A percentile compares a stretch with the other conserved stretches of the same genome.
These are phyloP conservation scores for Capillidium heterosporum DNA, from an alignment of 371 early-diverging fungal species.

Conservation along the genomic window DNA sequence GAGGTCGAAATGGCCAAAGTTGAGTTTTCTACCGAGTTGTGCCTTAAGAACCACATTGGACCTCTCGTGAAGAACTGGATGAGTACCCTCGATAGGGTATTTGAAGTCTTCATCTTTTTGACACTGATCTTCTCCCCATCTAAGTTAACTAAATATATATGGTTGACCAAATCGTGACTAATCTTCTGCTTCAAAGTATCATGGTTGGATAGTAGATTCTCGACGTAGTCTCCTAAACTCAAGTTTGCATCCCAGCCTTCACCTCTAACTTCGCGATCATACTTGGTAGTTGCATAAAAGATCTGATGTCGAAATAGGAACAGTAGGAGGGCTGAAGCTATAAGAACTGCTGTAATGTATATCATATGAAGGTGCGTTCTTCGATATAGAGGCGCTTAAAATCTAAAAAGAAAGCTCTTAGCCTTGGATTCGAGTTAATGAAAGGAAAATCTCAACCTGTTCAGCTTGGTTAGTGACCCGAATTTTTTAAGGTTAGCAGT, in stretches of 20 bases:
- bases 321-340: too few species aligned
- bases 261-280: too few species aligned
- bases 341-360: too few species aligned
- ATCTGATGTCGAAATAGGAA: too few species aligned
- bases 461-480: too few species aligned
- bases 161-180: neutral
- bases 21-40: neutral
- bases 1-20: neutral
- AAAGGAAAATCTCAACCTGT: too few species aligned
- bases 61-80: neutral
- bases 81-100: neutral
- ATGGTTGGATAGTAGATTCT: neutral
- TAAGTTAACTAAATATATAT: neutral
- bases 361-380: too few species aligned
- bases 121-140: neutral
- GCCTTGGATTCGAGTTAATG: too few species aligned
- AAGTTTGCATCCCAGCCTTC: neutral
- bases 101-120: neutral
- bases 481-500: too few species aligned
- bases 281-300: too few species aligned
- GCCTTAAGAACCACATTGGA: neutral
- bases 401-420: too few species aligned
- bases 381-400: too few species aligned
- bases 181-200: neutral
- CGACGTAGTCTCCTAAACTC: neutral